Evolutionary conservation across 139 green algal species (phyloP), one percentile per base, ranked within the genome.

Genomic region (Coelastrella sp.): DNA sequence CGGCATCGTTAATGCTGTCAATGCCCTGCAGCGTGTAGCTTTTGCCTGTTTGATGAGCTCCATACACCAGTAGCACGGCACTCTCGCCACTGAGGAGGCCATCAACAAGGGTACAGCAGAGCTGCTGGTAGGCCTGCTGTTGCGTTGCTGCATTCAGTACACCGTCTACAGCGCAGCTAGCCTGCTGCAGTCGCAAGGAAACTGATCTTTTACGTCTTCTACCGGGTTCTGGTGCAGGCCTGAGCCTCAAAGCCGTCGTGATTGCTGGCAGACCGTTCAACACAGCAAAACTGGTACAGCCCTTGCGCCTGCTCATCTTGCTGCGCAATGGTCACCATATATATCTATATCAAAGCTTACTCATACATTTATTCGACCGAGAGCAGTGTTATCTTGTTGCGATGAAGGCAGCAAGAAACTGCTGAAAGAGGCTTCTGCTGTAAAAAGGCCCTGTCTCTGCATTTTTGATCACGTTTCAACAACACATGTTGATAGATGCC

Each of bases 51-150:
- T 51, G 38, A 8, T 45, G 40, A 3, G 45, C 72, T 30, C 72
- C 72, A 48, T 80, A 80, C 17, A 32, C 48, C 13, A 80, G 48
- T 30, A 80, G 30, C 17, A 80, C 48, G 30, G 48, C 32, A 32
- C 32, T 80, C 34, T 80, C 72, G 25, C 72, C 72, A 43, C 37
- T 32, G 30, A 74, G 32, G 11, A 74, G 34, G 32, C 34, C 66
- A 53, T 40, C 35, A 30, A 74, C 66, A 2, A 45, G 66, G 2
- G 72, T 45, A 45, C 45, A 45, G 27, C 32, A 37, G 3, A 80
- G 32, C 13, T 45, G 27, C 15, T 80, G 45, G 48, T 80, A 80
- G 4, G 48, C 72, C 72, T 80, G 72, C 48, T 80, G 72, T 48
- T 80, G 72, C 23, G 23, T 38, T 41, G 43, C 51, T 62, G 41